Base-by-base conservation (phyloP, 1,139 yeast genomes). In the Pichia sp. region DNA sequence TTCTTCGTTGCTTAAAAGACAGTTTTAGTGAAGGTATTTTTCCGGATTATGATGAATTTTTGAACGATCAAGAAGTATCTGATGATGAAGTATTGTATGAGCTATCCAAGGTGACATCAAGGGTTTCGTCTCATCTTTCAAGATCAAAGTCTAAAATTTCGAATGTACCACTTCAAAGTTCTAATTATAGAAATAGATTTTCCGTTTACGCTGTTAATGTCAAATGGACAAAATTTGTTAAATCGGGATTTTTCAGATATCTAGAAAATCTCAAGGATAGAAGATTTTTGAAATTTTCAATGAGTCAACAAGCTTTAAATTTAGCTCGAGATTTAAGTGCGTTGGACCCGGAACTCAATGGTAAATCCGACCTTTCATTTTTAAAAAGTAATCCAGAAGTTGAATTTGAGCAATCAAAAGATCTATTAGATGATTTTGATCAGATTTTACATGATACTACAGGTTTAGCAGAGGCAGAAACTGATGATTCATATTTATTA, bases 151-250 rank as follows among this genome's bases (percentile, higher is more conserved):
- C 56, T 3, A 42, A 44, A n/a, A 41, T 54, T 27, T 53, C 58
- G 10, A 36, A 40, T 2, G 46, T 48, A 3, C 52, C 59, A 9
- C 47, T 47, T 3, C 48, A 47, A 30, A 59, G 64, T 6, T 69
- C 71, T 3, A 63, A 68, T 18, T 88, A 81, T 67, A 83, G 81
- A 55, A 90, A 92, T 61, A 71, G 94, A 47, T 90, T 86, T 61
- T 81, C 85, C 53, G 72, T 90, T 34, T 95, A 89, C 59, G 82
- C 85, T 56, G 74, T 89, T 63, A 79, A 81, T 58, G 63, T 89
- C 60, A 84, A 81, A 56, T 89, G 97, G 96, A 83, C 85, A 62
- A 83, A 85, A 53, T 64, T 70, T 7, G 72, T 83, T 10, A 72
- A 95, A 46, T 79, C 86, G 56, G 73, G 78, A 35, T 69, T 88